Conservation (phyloP, 129 eudicot genomes). For the Artemisia tridentata region DNA sequence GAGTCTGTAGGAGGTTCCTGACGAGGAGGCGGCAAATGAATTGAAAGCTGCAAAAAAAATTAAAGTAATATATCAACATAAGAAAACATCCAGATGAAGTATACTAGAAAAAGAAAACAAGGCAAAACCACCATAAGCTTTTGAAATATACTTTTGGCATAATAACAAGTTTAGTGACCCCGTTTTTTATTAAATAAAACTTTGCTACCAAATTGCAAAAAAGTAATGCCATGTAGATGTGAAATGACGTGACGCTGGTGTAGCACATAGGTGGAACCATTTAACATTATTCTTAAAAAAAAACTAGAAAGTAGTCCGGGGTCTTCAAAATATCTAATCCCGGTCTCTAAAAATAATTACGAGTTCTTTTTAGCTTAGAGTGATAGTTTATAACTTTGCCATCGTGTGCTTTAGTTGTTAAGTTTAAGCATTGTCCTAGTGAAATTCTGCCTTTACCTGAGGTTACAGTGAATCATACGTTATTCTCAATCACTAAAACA, state of each 20-base stretch:
- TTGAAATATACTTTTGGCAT: neutral
- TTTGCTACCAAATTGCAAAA: neutral
- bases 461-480: too few species aligned
- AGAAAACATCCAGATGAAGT: constrained; percentile 1
- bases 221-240: neutral
- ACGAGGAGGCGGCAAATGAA: constrained; percentile 72
- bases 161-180: neutral
- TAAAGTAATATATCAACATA: neutral
- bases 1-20: constrained; percentile 75
- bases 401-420: too few species aligned
- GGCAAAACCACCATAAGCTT: neutral
- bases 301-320: neutral
- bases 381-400: too few species aligned
- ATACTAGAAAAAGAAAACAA: neutral
- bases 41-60: constrained; percentile 22
- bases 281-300: neutral
- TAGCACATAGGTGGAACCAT: neutral
- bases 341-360: neutral
- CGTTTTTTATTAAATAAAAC: neutral
- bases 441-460: too few species aligned
- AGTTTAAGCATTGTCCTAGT: too few species aligned
- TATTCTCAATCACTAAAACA: neutral
- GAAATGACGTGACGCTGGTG: constrained; percentile 3
- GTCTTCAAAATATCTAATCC: too few species aligned
- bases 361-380: neutral